Evolutionary conservation across 2,329 filamentous ascomycete genomes (phyloP), one percentile per base, ranked within the genome.

Genomic region (Chaetomium sp.): DNA sequence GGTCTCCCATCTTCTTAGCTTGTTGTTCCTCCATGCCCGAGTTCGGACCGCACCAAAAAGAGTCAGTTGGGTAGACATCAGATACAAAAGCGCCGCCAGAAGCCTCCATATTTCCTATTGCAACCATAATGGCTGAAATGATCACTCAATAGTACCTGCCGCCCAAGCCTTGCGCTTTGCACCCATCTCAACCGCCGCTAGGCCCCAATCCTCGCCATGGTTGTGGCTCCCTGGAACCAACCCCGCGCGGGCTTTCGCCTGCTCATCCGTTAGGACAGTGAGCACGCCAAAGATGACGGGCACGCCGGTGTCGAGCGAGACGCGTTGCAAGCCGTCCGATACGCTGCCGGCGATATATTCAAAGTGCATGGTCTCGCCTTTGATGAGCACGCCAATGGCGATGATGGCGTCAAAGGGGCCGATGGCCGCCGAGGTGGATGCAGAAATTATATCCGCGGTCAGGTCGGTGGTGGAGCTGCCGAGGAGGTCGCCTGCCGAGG

Each of bases 351-450:
- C 82, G 66, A 99, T 99, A 76, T 99, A 97, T 75, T 99, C 94
- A 68, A 99, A 99, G 75, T 99, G 94, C 91, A 96, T 96, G 6
- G 94, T 97, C 74, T 95, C 89, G 70, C 94, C 94, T 78, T 99
- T 99, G 76, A 99, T 96, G 59, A 99, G 82, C 55, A 96, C 91
- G 54, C 94, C 94, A 64, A 99, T 88, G 52, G 94, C 91, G 63
- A 99, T 91, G 61, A 99, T 85, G 60, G 94, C 94, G 69, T 97
- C 92, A 67, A 97, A 97, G 19, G 90, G 83, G 54, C 77, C 74
- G 56, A 80, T 74, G 59, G 76, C 69, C 2, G 73, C 63, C 2
- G 73, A 66, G 35, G 69, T 60, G 47, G 72, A 59, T 5, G 72
- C 59, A 19, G 75, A 68, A 11, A 79, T 73, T 34, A 27, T 27